Conservation (phyloP, 257 asterid genomes). For the Solanum pimpinellifolium region DNA sequence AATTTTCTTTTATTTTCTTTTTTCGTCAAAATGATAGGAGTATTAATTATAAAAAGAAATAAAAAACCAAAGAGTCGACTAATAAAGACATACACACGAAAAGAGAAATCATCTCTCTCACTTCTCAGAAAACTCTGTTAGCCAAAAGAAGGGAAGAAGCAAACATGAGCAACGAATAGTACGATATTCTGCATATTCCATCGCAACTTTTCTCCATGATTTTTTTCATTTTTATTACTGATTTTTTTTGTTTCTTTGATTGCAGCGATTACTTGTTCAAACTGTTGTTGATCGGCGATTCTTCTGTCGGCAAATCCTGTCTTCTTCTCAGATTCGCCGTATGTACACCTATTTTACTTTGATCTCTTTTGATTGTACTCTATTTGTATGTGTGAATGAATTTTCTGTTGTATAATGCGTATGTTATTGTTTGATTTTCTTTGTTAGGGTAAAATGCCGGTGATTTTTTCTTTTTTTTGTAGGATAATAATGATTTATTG, state of each 20-base stretch:
- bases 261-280: constrained; percentile 46
- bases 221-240: background rate
- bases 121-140: background rate
- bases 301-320: constrained; percentile 49
- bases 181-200: background rate
- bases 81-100: background rate
- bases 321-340: constrained; percentile 51
- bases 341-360: constrained; percentile 8
- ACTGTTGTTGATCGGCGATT: constrained; percentile 43
- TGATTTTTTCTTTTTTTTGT: background rate
- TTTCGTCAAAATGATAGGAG: background rate
- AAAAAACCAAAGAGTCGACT: background rate
- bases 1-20: too few species aligned
- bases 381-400: background rate
- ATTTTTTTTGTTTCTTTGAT: background rate
- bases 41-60: background rate
- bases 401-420: background rate
- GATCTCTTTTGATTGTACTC: background rate
- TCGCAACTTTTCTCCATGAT: background rate
- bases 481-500: background rate
- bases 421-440: background rate
- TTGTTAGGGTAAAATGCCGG: background rate
- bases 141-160: background rate
- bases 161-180: constrained; percentile 40
- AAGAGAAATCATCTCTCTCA: background rate